Evolutionary conservation across 1,139 yeast species (phyloP).

Genomic region (Debaryomycetaceae sp.): DNA sequence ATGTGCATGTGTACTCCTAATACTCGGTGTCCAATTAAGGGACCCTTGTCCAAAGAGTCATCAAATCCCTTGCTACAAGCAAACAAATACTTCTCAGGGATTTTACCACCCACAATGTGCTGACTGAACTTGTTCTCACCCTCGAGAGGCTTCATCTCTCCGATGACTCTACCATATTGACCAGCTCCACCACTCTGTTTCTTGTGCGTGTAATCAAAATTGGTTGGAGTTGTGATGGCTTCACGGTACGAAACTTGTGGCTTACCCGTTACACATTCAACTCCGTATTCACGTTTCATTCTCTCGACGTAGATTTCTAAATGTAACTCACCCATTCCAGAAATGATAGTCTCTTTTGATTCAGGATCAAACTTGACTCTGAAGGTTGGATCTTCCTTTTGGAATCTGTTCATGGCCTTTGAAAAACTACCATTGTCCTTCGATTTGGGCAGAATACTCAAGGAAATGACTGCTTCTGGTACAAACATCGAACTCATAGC

Average conservation of each 20-base stretch:
- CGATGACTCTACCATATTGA: slow-evolving; percentile 96
- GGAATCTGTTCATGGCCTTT: slow-evolving; percentile 95
- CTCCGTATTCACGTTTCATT: slow-evolving; percentile 95
- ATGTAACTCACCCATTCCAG: slow-evolving; percentile 99
- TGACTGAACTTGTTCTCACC: slow-evolving; percentile 76
- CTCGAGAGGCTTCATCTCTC: slow-evolving; percentile 65
- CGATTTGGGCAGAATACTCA: slow-evolving; percentile 83
- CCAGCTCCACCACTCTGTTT: slow-evolving; percentile 99
- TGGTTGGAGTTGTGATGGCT: slow-evolving; percentile 68
- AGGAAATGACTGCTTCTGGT: slow-evolving; percentile 96
- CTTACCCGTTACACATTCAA: slow-evolving; percentile 92
- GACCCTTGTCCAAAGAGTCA: slow-evolving; percentile 94
- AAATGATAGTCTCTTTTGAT: slow-evolving; percentile 91
- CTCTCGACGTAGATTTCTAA: slow-evolving; percentile 96
- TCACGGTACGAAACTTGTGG: slow-evolving; percentile 99
- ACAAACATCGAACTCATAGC: slow-evolving; percentile 98
- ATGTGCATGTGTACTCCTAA: slow-evolving; percentile 90
- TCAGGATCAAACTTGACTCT: slow-evolving; percentile 87
- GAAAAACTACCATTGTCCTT: slow-evolving; percentile 85
- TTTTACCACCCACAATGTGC: slow-evolving; percentile 93
- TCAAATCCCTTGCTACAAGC: slow-evolving; percentile 97
- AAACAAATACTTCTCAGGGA: slow-evolving; percentile 87
- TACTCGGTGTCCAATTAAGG: slow-evolving; percentile 90
- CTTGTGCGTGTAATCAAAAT: slow-evolving; percentile 94
- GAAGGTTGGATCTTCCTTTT: slow-evolving; percentile 98